Evolutionary conservation across 352 stramenopile genomes (phyloP), one percentile per base, ranked within the genome.

Genomic region (Globisporangium yorkense): DNA sequence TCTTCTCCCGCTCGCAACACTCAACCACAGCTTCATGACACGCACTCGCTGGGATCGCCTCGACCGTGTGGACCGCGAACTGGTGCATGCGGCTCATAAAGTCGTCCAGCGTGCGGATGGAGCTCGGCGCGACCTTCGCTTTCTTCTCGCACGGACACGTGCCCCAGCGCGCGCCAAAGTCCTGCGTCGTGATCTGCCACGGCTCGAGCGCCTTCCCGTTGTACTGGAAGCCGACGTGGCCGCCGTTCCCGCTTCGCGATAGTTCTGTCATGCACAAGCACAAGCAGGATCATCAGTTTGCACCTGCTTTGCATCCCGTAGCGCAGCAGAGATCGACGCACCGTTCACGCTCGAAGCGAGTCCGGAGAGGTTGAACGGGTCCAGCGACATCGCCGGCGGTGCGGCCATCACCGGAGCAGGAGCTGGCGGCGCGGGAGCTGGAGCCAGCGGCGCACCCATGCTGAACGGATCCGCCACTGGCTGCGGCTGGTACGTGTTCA

Each of bases 161-260:
- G 35, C 84, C 84, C 87, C 87, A 96, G 48, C 84, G 82, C 4
- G 62, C 69, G 45, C 84, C 87, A 80, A 96, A 96, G 68, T 96
- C 84, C 63, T 90, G 81, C 10, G 87, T 96, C 21, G 81, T 92
- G 61, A 96, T 94, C 65, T 85, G 75, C 82, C 83, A 94, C 52
- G 84, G 68, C 71, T 94, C 82, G 8, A 96, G 56, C 31, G 75
- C 53, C 18, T 81, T 85, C 13, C 85, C 84, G 50, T 92, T 91
- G 67, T 89, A 92, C 65, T 92, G 79, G 68, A 94, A 93, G 3
- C 61, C 67, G 21, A 50, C 35, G n/a, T 57, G 56, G 51, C 50
- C 67, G 58, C 61, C 71, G 57, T 39, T 60, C 24, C 24, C 51
- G n/a, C 59, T 65, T 41, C 39, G 37, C 37, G 70, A 75, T 53